Evolutionary conservation across 73 alveolate genomes (phyloP).

Genomic region (Paramecium primaurelia): DNA sequence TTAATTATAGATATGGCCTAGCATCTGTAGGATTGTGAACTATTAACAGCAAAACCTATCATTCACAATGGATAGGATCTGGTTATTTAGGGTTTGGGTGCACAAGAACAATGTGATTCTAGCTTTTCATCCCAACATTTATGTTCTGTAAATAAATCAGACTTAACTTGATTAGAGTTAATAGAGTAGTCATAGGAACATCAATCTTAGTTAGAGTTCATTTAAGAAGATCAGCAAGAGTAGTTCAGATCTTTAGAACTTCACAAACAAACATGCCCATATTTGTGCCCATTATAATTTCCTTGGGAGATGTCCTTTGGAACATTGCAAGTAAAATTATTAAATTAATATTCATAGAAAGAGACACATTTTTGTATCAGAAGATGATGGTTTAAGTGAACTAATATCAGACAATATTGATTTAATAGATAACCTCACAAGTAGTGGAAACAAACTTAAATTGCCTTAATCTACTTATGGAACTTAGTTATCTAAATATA

Average conservation of each 20-base stretch:
- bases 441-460: conserved; percentile 5
- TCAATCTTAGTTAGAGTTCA: not conserved
- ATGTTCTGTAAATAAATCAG: conserved; percentile 12
- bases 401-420: not conserved
- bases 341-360: not conserved
- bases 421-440: not conserved
- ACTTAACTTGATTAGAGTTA: conserved; percentile 6
- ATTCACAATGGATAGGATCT: not conserved
- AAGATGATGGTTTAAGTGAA: conserved; percentile 5
- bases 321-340: not conserved
- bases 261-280: not conserved
- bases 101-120: not conserved
- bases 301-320: not conserved
- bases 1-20: conserved; percentile 46
- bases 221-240: not conserved
- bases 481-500: not conserved
- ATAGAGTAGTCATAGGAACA: conserved; percentile 7
- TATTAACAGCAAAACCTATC: not conserved
- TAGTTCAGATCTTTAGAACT: not conserved
- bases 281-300: conserved; percentile 8
- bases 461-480: not conserved
- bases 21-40: not conserved
- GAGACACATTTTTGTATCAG: not conserved
- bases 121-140: conserved; percentile 13
- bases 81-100: not conserved